Percentiles rank a stretch among this genome's conserved stretches.
These are phyloP conservation scores for Flaveria robusta DNA, from an alignment of 129 eudicot species.

Conservation along the genomic window DNA sequence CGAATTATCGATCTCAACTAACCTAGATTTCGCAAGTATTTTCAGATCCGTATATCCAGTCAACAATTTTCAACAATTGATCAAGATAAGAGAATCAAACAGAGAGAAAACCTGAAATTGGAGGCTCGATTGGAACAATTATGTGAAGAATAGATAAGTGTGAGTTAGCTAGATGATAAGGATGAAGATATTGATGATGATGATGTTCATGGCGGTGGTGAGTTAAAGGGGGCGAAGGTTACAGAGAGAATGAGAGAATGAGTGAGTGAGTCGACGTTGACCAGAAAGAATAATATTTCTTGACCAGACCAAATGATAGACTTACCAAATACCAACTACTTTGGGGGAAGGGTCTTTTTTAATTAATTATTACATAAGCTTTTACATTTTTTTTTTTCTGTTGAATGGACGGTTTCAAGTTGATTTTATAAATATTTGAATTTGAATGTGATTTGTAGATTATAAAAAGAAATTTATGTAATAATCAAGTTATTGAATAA, in stretches of 20 bases:
- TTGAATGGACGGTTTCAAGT: no score
- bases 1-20: not conserved
- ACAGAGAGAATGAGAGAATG: not conserved
- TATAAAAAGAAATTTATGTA: no score
- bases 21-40: not conserved
- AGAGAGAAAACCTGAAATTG: not conserved
- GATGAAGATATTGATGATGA: not conserved
- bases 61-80: not conserved
- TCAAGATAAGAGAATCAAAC: not conserved
- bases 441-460: no score
- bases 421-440: no score
- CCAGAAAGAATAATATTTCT: not conserved
- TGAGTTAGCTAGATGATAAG: not conserved
- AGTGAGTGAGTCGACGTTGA: not conserved
- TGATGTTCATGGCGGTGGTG: constrained; percentile 12
- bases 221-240: constrained; percentile 1
- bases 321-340: not conserved
- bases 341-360: not conserved
- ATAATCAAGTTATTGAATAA: no score
- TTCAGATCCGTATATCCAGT: constrained; percentile 3
- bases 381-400: not conserved
- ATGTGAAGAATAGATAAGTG: not conserved
- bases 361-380: not conserved
- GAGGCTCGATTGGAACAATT: not conserved
- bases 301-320: constrained; percentile 2